Evolutionary conservation across 73 alveolate genomes (phyloP), one percentile per base, ranked within the genome.

Genomic region (Paramecium pentaurelia): DNA sequence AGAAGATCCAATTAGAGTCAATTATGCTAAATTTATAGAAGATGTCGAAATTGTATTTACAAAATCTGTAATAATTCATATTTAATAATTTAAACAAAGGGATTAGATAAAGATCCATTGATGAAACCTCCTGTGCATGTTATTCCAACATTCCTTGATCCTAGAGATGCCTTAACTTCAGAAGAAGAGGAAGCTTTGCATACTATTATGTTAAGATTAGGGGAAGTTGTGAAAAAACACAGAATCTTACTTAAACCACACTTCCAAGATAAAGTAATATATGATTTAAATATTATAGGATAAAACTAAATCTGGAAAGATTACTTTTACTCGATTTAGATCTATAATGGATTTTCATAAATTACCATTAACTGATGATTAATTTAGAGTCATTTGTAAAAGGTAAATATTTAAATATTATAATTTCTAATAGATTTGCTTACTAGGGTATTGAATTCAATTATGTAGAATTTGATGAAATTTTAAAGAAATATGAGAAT

Each of bases 11-110:
- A 94, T 86, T 20, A 91, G 93, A 87, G 97, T 97, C 0, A 93
- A 93, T 49, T 97, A 97, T 89, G 96, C 96, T 18, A 92, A 68
- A 27, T 97, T 97, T 93, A 94, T 95, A 22, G 99, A 97, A 83
- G 98, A 95, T 77, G 95, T 96, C 10, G 99, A 97, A 59, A 93
- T 94, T 60, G 97, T 97, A n/a, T 97, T 97, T 95, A 96, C 99
- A n/a, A 84, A 88, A 77, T 40, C 93, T 12, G 88, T 75, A 75
- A 75, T 8, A 22, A 34, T 34, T 22, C 3, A 54, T 54, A 54
- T 18, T 37, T 75, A 75, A 1, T 40, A 30, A 32, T 75, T 20
- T 14, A 14, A 71, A 37, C 10, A 36, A 92, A 97, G 91, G 98
- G 95, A 49, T 96, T 97, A 25, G 99, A 97, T 68, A 97, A 97